Base-by-base conservation (phyloP, 192 early-diverging fungal genomes). In the Backusella tuberculispora region DNA sequence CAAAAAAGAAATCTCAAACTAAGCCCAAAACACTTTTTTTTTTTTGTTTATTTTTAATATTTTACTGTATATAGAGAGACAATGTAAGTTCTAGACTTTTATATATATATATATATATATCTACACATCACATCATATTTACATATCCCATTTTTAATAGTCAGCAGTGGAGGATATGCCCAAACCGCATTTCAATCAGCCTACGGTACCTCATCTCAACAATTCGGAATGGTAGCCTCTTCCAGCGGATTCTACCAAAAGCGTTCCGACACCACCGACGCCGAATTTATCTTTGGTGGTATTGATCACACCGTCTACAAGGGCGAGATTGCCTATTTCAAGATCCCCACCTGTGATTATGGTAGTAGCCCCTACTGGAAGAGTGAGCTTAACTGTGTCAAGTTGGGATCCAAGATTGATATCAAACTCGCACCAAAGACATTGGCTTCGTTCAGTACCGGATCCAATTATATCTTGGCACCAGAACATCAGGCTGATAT, bases 221-320 rank as follows among this genome's bases (percentile, higher is more conserved):
- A 74, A 21, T 78, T 74, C 26, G 77, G 77, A 13, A 69, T 69
- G 29, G 72, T 50, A 1, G 34, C 53, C 24, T 46, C 53, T 2
- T 44, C 34, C 14, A 60, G 29, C 26, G 72, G 64, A n/a, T 67
- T 68, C 66, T 69, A 73, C 53, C 47, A 50, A 46, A 78, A 78
- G 34, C 47, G 77, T 41, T 48, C 29, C 14, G 37, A 77, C 37
- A 66, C n/a, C 3, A 13, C 72, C 29, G 53, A 78, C 8, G 77
- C 48, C 21, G 66, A 78, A 10, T 78, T 78, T 40, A 73, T 78
- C 41, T 53, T 78, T 68, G 77, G 77, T 29, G 77, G 77, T n/a
- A 44, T 78, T 10, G 77, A 78, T 44, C 77, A 78, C 46, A 64
- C 40, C 6, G 66, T 78, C 7, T 78, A 78, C 53, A 73, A 78